Evolutionary conservation across 2,329 filamentous ascomycete species (phyloP).

Genomic region (Davidsoniella virescens): DNA sequence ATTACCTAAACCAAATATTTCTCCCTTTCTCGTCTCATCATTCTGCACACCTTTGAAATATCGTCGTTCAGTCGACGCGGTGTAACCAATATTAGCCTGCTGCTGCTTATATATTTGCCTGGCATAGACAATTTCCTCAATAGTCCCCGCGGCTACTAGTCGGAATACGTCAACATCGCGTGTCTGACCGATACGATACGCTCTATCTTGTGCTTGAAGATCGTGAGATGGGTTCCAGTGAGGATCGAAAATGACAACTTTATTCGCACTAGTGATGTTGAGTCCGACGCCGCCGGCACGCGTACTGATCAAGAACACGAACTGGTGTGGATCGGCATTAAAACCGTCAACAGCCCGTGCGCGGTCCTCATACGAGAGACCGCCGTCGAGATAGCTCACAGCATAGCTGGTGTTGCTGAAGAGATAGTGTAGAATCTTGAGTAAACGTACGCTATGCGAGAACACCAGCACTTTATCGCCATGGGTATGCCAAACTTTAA

Average conservation of each 20-base stretch:
- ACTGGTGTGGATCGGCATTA: slow-evolving; percentile 73
- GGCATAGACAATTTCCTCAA: slow-evolving; percentile 94
- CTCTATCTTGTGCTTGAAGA: slow-evolving; percentile 87
- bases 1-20: slow-evolving; percentile 83
- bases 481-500: slow-evolving; percentile 77
- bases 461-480: slow-evolving; percentile 94
- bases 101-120: slow-evolving; percentile 98
- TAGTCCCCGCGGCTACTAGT: slow-evolving; percentile 75
- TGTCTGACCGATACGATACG: slow-evolving; percentile 86
- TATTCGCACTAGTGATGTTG: slow-evolving; percentile 95
- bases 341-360: slow-evolving; percentile 74
- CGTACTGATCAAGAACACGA: slow-evolving; percentile 91
- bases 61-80: slow-evolving; percentile 73
- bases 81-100: slow-evolving; percentile 95
- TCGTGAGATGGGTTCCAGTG: slow-evolving; percentile 97
- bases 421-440: slow-evolving; percentile 69
- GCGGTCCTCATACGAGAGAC: slow-evolving; percentile 67
- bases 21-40: slow-evolving; percentile 64
- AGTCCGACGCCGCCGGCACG: slow-evolving; percentile 84
- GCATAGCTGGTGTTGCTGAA: slow-evolving; percentile 83
- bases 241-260: slow-evolving; percentile 91
- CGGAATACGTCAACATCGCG: slow-evolving; percentile 92
- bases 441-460: slow-evolving; percentile 72
- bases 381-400: slow-evolving; percentile 78
- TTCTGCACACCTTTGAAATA: slow-evolving; percentile 95